Evolutionary conservation across 1,284 basidiomycete genomes (phyloP), one percentile per base, ranked within the genome.

Genomic region (Hortiboletus rubellus): DNA sequence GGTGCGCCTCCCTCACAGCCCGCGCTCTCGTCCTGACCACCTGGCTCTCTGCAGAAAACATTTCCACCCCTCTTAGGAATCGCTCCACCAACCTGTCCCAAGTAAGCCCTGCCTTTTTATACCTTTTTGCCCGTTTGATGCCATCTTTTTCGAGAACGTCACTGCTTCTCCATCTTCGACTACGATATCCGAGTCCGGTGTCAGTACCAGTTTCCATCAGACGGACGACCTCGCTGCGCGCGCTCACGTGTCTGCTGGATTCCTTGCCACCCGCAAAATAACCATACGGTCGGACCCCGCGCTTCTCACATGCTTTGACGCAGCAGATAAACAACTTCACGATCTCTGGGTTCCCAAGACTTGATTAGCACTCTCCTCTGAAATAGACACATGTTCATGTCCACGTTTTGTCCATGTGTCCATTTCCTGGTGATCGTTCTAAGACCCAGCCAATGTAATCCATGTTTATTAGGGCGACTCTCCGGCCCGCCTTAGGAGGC

Each of bases 251-350:
- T 58, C 69, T 61, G 53, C 69, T 62, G 63, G 60, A 55, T 70
- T 63, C 55, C 60, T 65, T 40, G 61, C 77, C 38, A 55, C 66
- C 45, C 74, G 77, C 56, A 80, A 76, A 63, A 67, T 79, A 34
- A 65, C 75, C 27, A 80, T 89, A 63, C 82, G 84, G 37, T 76
- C 82, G 30, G 88, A 91, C 67, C 81, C 85, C 11, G 73, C 85
- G 7, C 73, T 89, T 38, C 68, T 84, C 54, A 87, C 87, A 38
- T 88, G 82, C 63, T 91, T 91, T 65, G 88, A 91, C 66, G 79
- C 82, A 22, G 71, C 77, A 31, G 89, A 91, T 72, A 85, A 79
- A 70, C 86, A 89, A 61, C 74, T 91, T 31, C 90, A 91, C 63
- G 81, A 84, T 50, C 75, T 91, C 11, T 91, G 89, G 89, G 86